Percentiles rank a stretch among this genome's conserved stretches.
phyloP scores from a whole-genome alignment of 1,284 basidiomycete species.

The Rhodotorula sp. region DNA sequence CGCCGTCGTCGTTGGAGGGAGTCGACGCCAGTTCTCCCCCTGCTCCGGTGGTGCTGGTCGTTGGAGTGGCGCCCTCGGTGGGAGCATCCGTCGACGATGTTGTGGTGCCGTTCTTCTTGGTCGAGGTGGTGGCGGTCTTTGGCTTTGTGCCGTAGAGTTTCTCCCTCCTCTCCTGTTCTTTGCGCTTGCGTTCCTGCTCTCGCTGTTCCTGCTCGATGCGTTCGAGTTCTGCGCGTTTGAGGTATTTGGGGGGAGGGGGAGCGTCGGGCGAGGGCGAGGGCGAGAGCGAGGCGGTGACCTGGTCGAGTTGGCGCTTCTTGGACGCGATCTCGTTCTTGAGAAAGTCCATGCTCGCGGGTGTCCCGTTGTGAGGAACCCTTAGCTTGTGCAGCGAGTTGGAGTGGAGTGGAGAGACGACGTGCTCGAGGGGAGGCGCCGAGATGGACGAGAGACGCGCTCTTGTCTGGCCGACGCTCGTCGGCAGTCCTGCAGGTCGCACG shows the following conservation, averaged over 20 bases:
- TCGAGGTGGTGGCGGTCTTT: too few species aligned
- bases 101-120: neutral
- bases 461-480: too few species aligned
- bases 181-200: constrained; percentile 51
- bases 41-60: too few species aligned
- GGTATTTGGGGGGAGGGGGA: constrained; percentile 67
- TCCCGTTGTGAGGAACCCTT: too few species aligned
- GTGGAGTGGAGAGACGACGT: too few species aligned
- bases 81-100: neutral
- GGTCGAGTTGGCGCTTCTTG: constrained; percentile 71
- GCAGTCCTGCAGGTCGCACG: too few species aligned
- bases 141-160: constrained; percentile 21
- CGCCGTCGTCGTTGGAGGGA: too few species aligned
- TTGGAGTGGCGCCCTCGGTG: neutral
- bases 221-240: constrained; percentile 71
- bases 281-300: constrained; percentile 28
- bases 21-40: too few species aligned
- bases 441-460: too few species aligned
- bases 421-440: too few species aligned
- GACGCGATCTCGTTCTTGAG: constrained; percentile 82
- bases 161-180: constrained; percentile 52
- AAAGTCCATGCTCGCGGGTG: constrained; percentile 64
- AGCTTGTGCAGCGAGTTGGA: neutral
- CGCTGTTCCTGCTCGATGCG: constrained; percentile 68
- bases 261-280: constrained; percentile 2